Evolutionary conservation across 805 yeast genomes (phyloP), one percentile per base, ranked within the genome.

Genomic region (Blastobotrys attinorum): DNA sequence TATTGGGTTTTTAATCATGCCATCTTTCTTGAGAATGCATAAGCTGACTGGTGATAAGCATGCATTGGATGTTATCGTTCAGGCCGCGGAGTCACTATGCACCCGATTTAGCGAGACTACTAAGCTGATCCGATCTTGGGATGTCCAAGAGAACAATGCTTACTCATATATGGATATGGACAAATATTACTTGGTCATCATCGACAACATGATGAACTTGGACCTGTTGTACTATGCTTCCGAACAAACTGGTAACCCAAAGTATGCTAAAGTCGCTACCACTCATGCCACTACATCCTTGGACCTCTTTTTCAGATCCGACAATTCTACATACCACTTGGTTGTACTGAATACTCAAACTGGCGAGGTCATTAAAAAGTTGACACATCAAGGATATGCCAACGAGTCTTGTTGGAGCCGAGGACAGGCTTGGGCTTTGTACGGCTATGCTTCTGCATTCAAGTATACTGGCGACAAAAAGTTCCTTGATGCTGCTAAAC

Each of bases 381-480:
- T 51, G 41, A 58, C 61, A 25, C 49, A 55, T 31, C 63, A 59
- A 42, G 62, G 63, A 8, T 58, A 50, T 39, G 48, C 43, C 11
- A 58, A 59, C 41, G 60, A 56, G 10, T 32, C 54, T 4, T 45
- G 54, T 20, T 59, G 63, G 62, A 40, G 56, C 6, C 49, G 62
- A 13, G 63, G 63, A 22, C 61, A 57, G 45, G 54, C 62, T 2
- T 58, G 63, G 63, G 60, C 53, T 3, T 34, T 59, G 3, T 43
- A 57, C 27, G 63, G 63, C 2, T 59, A 41, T 44, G 53, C 56
- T 7, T 53, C 53, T 25, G 47, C 55, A 4, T 59, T 57, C 43
- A 31, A 34, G 38, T 58, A 52, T 49, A 58, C 63, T 21, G 52
- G 48, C 42, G 45, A 55, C 27, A 20, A 35, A 8, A 47, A 49